Percentiles rank a stretch among this genome's conserved stretches.
These are phyloP conservation scores for Laburnicola sp. DNA, from an alignment of 2,329 filamentous ascomycete species.

Conservation along the genomic window DNA sequence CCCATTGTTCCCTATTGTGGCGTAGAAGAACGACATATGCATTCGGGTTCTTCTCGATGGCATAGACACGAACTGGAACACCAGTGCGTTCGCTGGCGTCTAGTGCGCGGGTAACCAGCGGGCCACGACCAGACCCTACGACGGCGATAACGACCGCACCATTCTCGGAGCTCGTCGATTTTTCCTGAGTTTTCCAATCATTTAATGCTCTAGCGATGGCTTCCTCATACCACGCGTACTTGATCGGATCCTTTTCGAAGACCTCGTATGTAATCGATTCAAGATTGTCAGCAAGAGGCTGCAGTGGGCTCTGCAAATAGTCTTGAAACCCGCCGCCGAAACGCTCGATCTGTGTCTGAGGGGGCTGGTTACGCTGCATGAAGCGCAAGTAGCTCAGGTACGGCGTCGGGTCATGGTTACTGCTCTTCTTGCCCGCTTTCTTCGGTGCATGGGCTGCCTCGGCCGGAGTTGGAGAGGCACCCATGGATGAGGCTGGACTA, in stretches of 20 bases:
- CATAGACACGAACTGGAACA: slow-evolving; percentile 83
- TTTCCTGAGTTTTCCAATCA: slow-evolving; percentile 74
- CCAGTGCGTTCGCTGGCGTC: slow-evolving; percentile 75
- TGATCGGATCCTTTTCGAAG: slow-evolving; percentile 97
- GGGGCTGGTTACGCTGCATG: too few relatives aligned
- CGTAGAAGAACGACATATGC: slow-evolving; percentile 90
- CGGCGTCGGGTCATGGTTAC: too few relatives aligned
- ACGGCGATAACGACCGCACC: slow-evolving; percentile 84
- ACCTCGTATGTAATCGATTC: slow-evolving; percentile 98
- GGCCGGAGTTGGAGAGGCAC: too few relatives aligned
- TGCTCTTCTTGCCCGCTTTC: too few relatives aligned
- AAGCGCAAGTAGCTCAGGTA: too few relatives aligned
- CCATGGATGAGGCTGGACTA: too few relatives aligned
- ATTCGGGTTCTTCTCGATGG: slow-evolving; percentile 97
- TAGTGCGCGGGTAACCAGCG: slow-evolving; percentile 84
- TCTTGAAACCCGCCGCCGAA: slow-evolving; percentile 81
- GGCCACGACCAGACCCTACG: slow-evolving; percentile 88
- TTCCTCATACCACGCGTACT: slow-evolving; percentile 92
- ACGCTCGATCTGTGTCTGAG: slow-evolving; percentile 63
- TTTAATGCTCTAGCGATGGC: slow-evolving; percentile 78
- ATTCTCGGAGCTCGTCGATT: slow-evolving; percentile 71
- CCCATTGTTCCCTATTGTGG: slow-evolving; percentile 81
- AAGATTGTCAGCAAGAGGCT: slow-evolving; percentile 92
- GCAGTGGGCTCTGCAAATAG: slow-evolving; percentile 91
- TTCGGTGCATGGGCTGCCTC: too few relatives aligned